Evolutionary conservation across 164 flowering plant species (phyloP).

Genomic region (Magnolia officinalis): DNA sequence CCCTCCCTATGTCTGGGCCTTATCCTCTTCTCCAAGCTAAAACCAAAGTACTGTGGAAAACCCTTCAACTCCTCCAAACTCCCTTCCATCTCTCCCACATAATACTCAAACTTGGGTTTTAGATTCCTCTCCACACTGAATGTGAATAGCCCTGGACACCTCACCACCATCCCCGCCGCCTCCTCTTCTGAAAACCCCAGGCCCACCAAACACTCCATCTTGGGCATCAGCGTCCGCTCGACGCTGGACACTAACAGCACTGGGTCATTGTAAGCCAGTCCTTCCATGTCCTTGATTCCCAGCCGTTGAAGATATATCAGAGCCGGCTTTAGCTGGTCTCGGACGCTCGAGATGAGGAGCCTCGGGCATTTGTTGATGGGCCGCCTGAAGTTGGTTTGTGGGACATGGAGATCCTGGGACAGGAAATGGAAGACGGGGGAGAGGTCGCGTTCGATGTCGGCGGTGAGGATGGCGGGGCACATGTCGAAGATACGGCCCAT

Average conservation of each 20-base stretch:
- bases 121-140: slow-evolving; percentile 82
- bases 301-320: slow-evolving; percentile 63
- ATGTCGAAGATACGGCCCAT: slow-evolving; percentile 73
- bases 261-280: slow-evolving; percentile 73
- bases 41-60: slow-evolving; percentile 90
- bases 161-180: slow-evolving; percentile 70
- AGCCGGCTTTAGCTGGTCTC: slow-evolving; percentile 76
- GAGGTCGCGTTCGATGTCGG: slow-evolving; percentile 54
- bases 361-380: slow-evolving; percentile 86
- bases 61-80: slow-evolving; percentile 61
- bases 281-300: slow-evolving; percentile 59
- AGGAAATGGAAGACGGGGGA: slow-evolving; percentile 73
- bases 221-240: slow-evolving; percentile 75
- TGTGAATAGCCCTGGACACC: slow-evolving; percentile 83
- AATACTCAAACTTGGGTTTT: slow-evolving; percentile 83
- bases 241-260: slow-evolving; percentile 78
- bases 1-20: slow-evolving; percentile 65
- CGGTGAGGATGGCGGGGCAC: slow-evolving; percentile 82
- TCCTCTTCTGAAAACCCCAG: slow-evolving; percentile 54
- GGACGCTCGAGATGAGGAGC: slow-evolving; percentile 49
- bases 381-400: slow-evolving; percentile 50
- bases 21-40: slow-evolving; percentile 93
- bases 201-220: slow-evolving; percentile 52
- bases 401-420: slow-evolving; percentile 56
- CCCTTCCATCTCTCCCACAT: slow-evolving; percentile 52